Evolutionary conservation across 768 basidiomycete species (phyloP).

Genomic region (Clavulina sp.): DNA sequence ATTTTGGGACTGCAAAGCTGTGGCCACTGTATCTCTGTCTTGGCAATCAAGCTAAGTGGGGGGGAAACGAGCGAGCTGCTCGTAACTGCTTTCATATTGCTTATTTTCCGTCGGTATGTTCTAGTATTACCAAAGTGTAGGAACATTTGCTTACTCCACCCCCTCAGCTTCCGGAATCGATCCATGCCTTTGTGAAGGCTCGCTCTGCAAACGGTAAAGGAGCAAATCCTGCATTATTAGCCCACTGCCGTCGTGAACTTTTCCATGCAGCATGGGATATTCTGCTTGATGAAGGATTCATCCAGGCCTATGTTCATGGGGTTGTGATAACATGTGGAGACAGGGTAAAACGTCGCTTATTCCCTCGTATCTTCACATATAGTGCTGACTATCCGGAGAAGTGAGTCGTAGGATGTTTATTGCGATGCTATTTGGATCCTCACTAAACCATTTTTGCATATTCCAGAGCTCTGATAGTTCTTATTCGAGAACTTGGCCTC

Average conservation of each 20-base stretch:
- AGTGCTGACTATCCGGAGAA: constrained; percentile 25
- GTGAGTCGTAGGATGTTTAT: constrained; percentile 13
- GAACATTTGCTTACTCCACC: not conserved
- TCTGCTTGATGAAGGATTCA: constrained; percentile 9
- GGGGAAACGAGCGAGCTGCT: not conserved
- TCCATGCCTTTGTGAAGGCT: constrained; percentile 4
- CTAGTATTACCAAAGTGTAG: not conserved
- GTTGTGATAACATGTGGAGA: constrained; percentile 5
- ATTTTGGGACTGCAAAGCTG: constrained; percentile 7
- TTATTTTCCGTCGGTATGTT: constrained; percentile 3
- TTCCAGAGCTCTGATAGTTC: constrained; percentile 16
- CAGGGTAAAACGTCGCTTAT: constrained; percentile 11
- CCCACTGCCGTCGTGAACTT: constrained; percentile 8
- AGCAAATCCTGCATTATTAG: constrained; percentile 1
- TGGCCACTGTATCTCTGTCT: constrained; percentile 9
- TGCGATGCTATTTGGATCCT: not conserved
- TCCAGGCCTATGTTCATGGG: constrained; percentile 7
- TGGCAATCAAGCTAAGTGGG: constrained; percentile 7
- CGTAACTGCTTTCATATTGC: constrained; percentile 5
- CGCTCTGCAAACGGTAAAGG: not conserved
- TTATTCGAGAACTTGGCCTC: constrained; percentile 16
- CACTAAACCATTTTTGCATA: not conserved
- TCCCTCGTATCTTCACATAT: constrained; percentile 20
- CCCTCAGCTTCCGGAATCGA: constrained; percentile 3
- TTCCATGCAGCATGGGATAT: constrained; percentile 7